Evolutionary conservation across 2,329 filamentous ascomycete genomes (phyloP), one percentile per base, ranked within the genome.

Genomic region (Sphaerulina populicola): DNA sequence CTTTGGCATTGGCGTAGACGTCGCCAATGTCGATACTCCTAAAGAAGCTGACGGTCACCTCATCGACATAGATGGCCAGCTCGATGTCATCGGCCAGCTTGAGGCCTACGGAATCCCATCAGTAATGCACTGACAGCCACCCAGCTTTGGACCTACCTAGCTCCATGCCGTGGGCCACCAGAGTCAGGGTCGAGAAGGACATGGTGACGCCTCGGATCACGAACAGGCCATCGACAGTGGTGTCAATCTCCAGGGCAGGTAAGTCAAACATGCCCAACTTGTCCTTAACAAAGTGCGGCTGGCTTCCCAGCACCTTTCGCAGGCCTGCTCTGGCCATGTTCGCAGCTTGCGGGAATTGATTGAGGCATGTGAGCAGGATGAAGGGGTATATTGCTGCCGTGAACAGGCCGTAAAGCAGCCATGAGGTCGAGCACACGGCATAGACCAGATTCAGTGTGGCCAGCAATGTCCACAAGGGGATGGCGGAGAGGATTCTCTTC

Each of bases 1-100:
- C 75, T 60, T 79, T 79, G 43, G 78, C 61, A 58, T 77, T 78
- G n/a, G 70, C 74, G 58, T 73, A 78, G 9, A 77, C 73, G 53
- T 79, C 73, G 4, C 72, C 72, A 31, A 79, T 69, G n/a, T 73
- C 69, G 31, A 78, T 74, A 4, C 69, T 65, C 36, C 77, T 65
- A 55, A 78, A 76, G 0, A 79, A 63, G 2, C 64, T 65, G 15
- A 78, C 70, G 4, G 64, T 68, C 1, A 77, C 74, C 51, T 74
- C 69, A 44, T 78, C 75, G 2, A 68, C 70, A 52, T 74, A 72
- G 41, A 78, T 72, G 0, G 75, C 74, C 11, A 79, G 60, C 59
- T 79, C 77, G 51, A 78, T 73, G 43, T 78, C 76, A 39, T 76
- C 71, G 6, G 71, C 70, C 4, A 77, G 60, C 56, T 75, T 77